phyloP scores from a whole-genome alignment of 305 asterid species.

The Fraxinus baroniana region DNA sequence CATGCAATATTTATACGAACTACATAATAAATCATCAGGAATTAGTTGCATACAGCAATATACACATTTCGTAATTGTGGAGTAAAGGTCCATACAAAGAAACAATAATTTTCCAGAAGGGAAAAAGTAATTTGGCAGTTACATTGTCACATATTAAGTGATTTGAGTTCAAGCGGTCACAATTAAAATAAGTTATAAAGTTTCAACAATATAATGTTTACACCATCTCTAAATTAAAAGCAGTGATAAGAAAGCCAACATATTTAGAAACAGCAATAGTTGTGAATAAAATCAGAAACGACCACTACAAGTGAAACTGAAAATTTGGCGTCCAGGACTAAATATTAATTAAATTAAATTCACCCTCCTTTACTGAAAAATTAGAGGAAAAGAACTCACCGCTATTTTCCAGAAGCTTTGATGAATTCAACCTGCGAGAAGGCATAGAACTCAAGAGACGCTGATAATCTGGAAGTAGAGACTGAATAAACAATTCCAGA shows the following conservation, averaged over 20 bases:
- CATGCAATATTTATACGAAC: constrained; percentile 3
- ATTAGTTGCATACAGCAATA: not conserved
- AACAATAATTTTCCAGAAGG: not conserved
- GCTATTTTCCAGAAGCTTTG: constrained; percentile 92
- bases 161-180: not conserved
- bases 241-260: constrained; percentile 11
- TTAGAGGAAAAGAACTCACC: constrained; percentile 50
- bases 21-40: constrained; percentile 5
- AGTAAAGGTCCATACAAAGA: not conserved
- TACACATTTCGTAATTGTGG: not conserved
- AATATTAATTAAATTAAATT: not conserved
- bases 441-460: constrained; percentile 93
- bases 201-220: not conserved
- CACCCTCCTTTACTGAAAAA: not conserved
- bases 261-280: constrained; percentile 2
- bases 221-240: constrained; percentile 3
- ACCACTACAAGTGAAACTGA: constrained; percentile 19
- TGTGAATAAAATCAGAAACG: constrained; percentile 16
- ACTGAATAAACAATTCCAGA: constrained; percentile 50
- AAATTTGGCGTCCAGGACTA: constrained; percentile 10
- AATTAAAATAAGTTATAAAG: not conserved
- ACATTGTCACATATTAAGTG: constrained; percentile 8
- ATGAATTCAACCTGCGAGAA: constrained; percentile 94
- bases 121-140: not conserved
- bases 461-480: constrained; percentile 98